Conservation (phyloP, 805 yeast species). For the Cyberlindnera mycetangii region DNA sequence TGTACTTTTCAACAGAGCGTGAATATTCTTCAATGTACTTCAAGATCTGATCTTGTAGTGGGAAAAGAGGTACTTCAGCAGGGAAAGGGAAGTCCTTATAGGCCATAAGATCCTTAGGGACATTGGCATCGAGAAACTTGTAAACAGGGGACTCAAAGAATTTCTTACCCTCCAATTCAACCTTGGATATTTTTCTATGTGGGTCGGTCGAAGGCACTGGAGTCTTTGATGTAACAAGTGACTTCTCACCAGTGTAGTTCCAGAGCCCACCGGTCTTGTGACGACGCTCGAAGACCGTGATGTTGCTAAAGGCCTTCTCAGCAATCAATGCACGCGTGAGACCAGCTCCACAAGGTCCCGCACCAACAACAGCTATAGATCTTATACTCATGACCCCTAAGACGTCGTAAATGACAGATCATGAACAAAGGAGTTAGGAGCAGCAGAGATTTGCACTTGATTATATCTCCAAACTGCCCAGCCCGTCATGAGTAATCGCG, state of each 20-base stretch:
- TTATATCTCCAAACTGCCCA: background rate
- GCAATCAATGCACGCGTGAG: constrained; percentile 58
- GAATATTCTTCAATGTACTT: constrained; percentile 59
- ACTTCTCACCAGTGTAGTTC: constrained; percentile 43
- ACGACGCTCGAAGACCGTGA: constrained; percentile 61
- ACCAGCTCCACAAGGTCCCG: constrained; percentile 74
- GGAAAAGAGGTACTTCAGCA: constrained; percentile 47
- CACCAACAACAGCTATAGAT: constrained; percentile 66
- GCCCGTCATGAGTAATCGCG: background rate
- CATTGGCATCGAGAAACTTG: constrained; percentile 65
- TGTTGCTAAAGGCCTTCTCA: constrained; percentile 42
- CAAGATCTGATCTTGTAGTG: constrained; percentile 57
- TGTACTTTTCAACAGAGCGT: constrained; percentile 37
- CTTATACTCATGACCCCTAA: constrained; percentile 7
- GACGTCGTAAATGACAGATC: background rate
- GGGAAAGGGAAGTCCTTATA: constrained; percentile 53
- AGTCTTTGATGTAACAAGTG: constrained; percentile 1
- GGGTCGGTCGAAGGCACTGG: constrained; percentile 34
- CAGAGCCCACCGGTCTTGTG: constrained; percentile 74
- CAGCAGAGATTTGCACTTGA: background rate
- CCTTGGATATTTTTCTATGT: constrained; percentile 17
- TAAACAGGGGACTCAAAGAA: constrained; percentile 59
- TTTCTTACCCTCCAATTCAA: constrained; percentile 22
- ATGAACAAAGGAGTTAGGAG: background rate
- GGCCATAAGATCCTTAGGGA: constrained; percentile 64